Conservation (phyloP, 768 basidiomycete species). For the Crepidotus variabilis region DNA sequence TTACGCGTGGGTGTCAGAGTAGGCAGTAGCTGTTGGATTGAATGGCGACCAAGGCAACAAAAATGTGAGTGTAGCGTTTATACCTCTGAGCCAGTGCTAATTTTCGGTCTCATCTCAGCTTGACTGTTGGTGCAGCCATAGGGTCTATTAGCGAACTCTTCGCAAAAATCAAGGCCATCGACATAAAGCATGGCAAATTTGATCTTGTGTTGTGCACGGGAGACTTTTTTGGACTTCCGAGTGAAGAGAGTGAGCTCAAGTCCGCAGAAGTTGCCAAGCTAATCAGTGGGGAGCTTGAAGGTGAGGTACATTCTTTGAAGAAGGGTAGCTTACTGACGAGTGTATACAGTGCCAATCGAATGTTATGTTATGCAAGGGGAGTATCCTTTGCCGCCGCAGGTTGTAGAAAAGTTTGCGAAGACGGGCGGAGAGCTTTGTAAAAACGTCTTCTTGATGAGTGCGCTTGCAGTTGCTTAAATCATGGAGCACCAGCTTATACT, state of each 20-base stretch:
- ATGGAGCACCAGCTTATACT: neutral
- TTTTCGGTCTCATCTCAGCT: conserved; percentile 25
- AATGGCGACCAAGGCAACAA: conserved; percentile 4
- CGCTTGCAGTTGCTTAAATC: conserved; percentile 24
- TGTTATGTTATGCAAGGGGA: conserved; percentile 93
- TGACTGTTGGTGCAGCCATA: conserved; percentile 78
- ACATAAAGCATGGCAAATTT: conserved; percentile 92
- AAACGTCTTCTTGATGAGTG: conserved; percentile 85
- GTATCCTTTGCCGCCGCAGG: conserved; percentile 63
- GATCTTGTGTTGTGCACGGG: conserved; percentile 77
- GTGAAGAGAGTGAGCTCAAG: conserved; percentile 21
- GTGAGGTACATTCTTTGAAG: conserved; percentile 28
- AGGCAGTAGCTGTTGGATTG: neutral
- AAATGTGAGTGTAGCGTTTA: conserved; percentile 12
- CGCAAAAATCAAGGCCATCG: conserved; percentile 76
- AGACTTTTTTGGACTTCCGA: conserved; percentile 78
- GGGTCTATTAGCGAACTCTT: conserved; percentile 76
- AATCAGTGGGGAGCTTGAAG: conserved; percentile 64
- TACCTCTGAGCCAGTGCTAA: neutral
- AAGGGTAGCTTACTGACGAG: conserved; percentile 13
- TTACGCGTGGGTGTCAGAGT: neutral
- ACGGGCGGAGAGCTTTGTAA: conserved; percentile 77
- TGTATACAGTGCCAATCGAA: conserved; percentile 70
- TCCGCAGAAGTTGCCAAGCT: conserved; percentile 54
- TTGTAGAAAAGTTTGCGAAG: conserved; percentile 72